These are phyloP conservation scores for Peltaster fructicola DNA, from an alignment of 2,329 filamentous ascomycete species.

Conservation along the genomic window DNA sequence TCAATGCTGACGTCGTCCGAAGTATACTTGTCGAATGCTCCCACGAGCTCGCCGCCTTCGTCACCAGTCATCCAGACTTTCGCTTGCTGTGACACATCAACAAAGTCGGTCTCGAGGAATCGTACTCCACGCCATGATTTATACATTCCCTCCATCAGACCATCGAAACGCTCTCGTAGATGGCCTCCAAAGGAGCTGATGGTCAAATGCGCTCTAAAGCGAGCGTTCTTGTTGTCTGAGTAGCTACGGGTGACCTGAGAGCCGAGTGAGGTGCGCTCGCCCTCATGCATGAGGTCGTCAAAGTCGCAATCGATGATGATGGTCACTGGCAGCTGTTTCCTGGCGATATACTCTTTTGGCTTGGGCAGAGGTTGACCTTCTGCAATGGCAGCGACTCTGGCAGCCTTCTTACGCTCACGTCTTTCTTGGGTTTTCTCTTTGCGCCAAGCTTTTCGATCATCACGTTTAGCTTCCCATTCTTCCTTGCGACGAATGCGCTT, in stretches of 20 bases:
- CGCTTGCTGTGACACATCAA: conserved; percentile 47
- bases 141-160: conserved; percentile 52
- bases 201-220: conserved; percentile 52
- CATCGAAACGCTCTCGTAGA: conserved; percentile 65
- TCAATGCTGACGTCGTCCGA: conserved; percentile 7
- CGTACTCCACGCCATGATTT: conserved; percentile 61
- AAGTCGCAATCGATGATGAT: conserved; percentile 85
- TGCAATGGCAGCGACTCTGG: conserved; percentile 9
- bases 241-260: conserved; percentile 78
- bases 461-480: conserved; percentile 56
- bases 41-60: conserved; percentile 19
- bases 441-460: conserved; percentile 37
- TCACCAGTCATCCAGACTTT: conserved; percentile 46
- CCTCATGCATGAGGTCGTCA: conserved; percentile 73
- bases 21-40: conserved; percentile 11
- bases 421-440: conserved; percentile 39
- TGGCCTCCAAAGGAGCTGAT: conserved; percentile 61
- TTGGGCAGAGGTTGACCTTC: conserved; percentile 5
- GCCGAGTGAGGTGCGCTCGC: conserved; percentile 66
- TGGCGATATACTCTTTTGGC: conserved; percentile 11
- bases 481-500: conserved; percentile 60
- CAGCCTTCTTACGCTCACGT: conserved; percentile 30
- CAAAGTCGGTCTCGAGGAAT: conserved; percentile 59
- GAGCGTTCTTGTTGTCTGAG: conserved; percentile 61
- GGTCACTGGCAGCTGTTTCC: conserved; percentile 51